Conservation (phyloP, 78 protist species). For the Dictyostelium capitatum region DNA sequence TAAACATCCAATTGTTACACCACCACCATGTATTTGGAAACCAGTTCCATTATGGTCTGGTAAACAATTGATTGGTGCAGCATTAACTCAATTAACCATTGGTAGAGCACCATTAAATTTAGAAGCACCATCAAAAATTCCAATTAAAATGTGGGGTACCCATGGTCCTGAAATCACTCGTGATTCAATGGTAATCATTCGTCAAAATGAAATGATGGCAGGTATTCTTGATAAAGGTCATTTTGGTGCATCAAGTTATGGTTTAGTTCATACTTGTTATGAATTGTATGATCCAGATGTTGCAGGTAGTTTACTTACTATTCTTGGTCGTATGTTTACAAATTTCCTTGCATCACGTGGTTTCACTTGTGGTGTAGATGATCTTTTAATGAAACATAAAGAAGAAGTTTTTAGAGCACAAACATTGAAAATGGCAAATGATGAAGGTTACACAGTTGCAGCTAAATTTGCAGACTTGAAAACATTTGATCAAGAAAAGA, state of each 20-base stretch:
- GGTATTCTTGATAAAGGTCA: constrained; percentile 98
- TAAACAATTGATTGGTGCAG: constrained; percentile 94
- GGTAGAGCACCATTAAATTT: constrained; percentile 79
- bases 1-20: constrained; percentile 66
- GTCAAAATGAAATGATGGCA: constrained; percentile 85
- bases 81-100: constrained; percentile 84
- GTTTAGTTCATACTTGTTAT: constrained; percentile 92
- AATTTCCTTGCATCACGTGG: constrained; percentile 92
- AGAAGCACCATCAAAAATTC: constrained; percentile 76
- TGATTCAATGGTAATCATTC: constrained; percentile 65
- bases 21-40: constrained; percentile 93
- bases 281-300: constrained; percentile 96
- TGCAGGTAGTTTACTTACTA: constrained; percentile 94
- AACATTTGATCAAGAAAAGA: not conserved
- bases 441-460: constrained; percentile 53
- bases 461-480: constrained; percentile 41
- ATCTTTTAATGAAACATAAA: constrained; percentile 87
- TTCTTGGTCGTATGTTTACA: constrained; percentile 96
- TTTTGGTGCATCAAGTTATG: constrained; percentile 93
- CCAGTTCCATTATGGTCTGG: constrained; percentile 97
- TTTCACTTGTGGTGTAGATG: constrained; percentile 97
- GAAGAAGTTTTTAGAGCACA: constrained; percentile 60
- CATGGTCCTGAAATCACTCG: constrained; percentile 50
- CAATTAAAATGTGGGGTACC: constrained; percentile 88
- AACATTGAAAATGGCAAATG: constrained; percentile 60